Percentiles rank a stretch among this genome's conserved stretches.
Conservation (phyloP, 2,329 filamentous ascomycete species). For the Epichloe festucae region DNA sequence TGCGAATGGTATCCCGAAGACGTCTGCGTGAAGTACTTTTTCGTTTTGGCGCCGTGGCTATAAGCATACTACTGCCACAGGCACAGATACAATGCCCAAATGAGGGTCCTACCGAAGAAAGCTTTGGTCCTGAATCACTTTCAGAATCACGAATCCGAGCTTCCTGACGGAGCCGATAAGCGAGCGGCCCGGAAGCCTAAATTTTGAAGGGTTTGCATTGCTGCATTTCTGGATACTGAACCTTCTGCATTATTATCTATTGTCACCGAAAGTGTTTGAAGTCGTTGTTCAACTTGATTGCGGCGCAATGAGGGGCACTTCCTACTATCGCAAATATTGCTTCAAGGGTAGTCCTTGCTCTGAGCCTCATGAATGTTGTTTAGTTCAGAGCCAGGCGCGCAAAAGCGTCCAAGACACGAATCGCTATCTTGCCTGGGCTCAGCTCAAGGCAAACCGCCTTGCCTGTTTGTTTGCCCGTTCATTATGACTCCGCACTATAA, state of each 20-base stretch:
- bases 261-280: not conserved
- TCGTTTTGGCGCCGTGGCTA: too few species aligned
- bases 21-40: too few species aligned
- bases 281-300: too few species aligned
- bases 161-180: not conserved
- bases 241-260: not conserved
- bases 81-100: too few species aligned
- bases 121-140: not conserved
- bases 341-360: not conserved
- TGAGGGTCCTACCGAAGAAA: not conserved
- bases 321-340: too few species aligned
- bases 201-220: not conserved
- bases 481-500: too few species aligned
- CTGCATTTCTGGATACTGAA: not conserved
- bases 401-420: not conserved
- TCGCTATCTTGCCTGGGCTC: not conserved
- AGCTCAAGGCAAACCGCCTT: not conserved
- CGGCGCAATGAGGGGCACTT: too few species aligned
- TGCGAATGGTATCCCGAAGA: too few species aligned
- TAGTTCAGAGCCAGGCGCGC: not conserved
- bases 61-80: too few species aligned
- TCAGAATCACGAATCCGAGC: not conserved
- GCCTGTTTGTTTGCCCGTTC: not conserved
- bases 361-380: not conserved
- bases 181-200: conserved; percentile 2